These are phyloP conservation scores for Venturia effusa DNA, from an alignment of 2,329 filamentous ascomycete species.

Conservation along the genomic window DNA sequence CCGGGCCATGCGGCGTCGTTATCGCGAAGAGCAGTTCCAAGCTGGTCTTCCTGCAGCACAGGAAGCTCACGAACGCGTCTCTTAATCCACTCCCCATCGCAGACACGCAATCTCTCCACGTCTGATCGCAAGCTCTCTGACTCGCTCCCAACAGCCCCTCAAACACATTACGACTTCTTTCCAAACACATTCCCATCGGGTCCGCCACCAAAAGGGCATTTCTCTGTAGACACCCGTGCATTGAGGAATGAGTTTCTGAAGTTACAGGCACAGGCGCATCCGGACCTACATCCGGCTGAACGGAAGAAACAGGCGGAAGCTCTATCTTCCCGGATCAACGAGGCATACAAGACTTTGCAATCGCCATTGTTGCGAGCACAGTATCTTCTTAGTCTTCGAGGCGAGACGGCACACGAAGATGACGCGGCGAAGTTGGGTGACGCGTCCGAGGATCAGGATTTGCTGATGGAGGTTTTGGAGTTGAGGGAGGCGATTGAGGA, in stretches of 20 bases:
- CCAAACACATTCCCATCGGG: conserved; percentile 65
- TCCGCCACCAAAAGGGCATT: conserved; percentile 66
- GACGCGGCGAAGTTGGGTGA: conserved; percentile 53
- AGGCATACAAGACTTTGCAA: conserved; percentile 76
- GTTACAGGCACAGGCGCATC: conserved; percentile 68
- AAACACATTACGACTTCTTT: conserved; percentile 73
- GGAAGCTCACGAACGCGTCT: background rate
- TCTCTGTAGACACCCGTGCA: conserved; percentile 57
- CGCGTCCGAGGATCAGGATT: conserved; percentile 41
- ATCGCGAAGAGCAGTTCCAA: background rate
- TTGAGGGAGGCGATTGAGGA: conserved; percentile 51
- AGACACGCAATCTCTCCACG: background rate
- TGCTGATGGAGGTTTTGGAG: conserved; percentile 73
- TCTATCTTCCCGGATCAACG: conserved; percentile 68
- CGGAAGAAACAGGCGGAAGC: conserved; percentile 57
- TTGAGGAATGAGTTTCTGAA: conserved; percentile 79
- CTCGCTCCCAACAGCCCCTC: background rate
- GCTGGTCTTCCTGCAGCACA: background rate
- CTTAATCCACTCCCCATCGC: background rate
- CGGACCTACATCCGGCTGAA: conserved; percentile 48
- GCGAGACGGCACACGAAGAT: conserved; percentile 69
- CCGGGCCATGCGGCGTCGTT: background rate
- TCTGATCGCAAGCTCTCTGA: background rate
- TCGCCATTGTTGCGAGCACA: conserved; percentile 76
- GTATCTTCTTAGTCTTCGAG: conserved; percentile 64